A percentile compares a stretch with the other conserved stretches of the same genome.
phyloP scores from a whole-genome alignment of 2,329 filamentous ascomycete genomes.

The Ascochyta koolunga region DNA sequence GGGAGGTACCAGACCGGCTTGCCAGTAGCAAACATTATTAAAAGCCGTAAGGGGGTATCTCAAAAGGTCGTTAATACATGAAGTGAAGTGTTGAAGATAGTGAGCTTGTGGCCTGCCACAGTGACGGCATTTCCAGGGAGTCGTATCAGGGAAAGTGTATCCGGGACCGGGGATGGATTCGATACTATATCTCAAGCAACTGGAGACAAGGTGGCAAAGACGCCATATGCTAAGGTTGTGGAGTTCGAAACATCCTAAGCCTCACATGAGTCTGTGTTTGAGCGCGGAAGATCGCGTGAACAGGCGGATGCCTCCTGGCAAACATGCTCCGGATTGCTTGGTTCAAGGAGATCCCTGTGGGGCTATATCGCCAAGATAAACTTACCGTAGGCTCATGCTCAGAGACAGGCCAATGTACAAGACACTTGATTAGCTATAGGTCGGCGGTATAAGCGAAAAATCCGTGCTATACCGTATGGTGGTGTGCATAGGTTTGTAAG shows the following conservation, averaged over 20 bases:
- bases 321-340: neutral
- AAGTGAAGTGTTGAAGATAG: neutral
- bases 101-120: constrained; percentile 18
- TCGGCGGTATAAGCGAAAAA: too few species aligned
- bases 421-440: too few species aligned
- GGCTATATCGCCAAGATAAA: neutral
- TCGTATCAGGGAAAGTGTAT: neutral
- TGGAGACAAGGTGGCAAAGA: neutral
- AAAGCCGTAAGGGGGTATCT: constrained; percentile 15
- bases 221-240: constrained; percentile 1
- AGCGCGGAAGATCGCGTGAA: neutral
- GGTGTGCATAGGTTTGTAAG: neutral
- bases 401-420: too few species aligned
- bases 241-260: constrained; percentile 35
- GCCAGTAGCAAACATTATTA: constrained; percentile 37
- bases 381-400: too few species aligned
- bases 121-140: constrained; percentile 8
- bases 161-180: neutral
- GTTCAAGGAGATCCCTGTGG: neutral
- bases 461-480: neutral
- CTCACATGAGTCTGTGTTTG: constrained; percentile 13
- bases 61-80: constrained; percentile 18
- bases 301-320: neutral
- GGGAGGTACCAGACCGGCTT: constrained; percentile 35
- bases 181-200: constrained; percentile 21